A percentile compares a stretch with the other conserved stretches of the same genome.
These are phyloP conservation scores for Pyricularia pennisetigena DNA, from an alignment of 2,329 filamentous ascomycete species.

Conservation along the genomic window DNA sequence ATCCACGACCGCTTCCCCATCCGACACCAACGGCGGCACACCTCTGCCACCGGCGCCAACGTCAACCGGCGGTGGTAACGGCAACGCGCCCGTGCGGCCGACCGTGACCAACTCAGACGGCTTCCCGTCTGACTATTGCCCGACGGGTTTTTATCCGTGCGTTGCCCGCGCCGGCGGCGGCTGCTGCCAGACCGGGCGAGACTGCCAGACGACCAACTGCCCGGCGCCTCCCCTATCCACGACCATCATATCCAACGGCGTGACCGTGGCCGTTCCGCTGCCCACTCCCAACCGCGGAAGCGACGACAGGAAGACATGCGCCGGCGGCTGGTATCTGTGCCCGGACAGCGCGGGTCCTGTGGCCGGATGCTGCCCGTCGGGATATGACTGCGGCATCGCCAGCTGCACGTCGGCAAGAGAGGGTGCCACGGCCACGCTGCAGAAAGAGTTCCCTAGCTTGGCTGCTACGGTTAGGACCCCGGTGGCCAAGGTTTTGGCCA, in stretches of 20 bases:
- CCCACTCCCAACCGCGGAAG: conserved; percentile 27
- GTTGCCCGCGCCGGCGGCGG: conserved; percentile 71
- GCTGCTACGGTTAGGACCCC: neutral
- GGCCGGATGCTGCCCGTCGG: conserved; percentile 75
- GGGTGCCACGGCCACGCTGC: conserved; percentile 45
- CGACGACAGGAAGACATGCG: conserved; percentile 45
- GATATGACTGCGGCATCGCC: conserved; percentile 61
- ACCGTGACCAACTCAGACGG: conserved; percentile 25
- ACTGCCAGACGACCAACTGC: conserved; percentile 76
- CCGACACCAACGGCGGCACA: conserved; percentile 20
- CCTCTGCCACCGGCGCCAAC: conserved; percentile 13
- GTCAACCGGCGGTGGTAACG: conserved; percentile 24
- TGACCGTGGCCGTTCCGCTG: conserved; percentile 60
- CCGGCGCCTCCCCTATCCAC: conserved; percentile 50
- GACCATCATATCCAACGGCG: conserved; percentile 47
- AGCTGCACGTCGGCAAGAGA: conserved; percentile 55
- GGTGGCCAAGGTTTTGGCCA: neutral
- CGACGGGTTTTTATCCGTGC: conserved; percentile 88
- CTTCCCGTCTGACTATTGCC: conserved; percentile 48
- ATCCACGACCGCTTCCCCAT: conserved; percentile 21
- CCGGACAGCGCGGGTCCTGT: conserved; percentile 43
- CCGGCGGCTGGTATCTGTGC: conserved; percentile 71
- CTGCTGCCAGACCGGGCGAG: conserved; percentile 79
- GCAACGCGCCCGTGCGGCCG: conserved; percentile 36
- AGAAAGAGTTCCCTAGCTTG: conserved; percentile 36